Evolutionary conservation across 192 early-diverging fungal genomes (phyloP).

Genomic region (Linnemannia zychae): DNA sequence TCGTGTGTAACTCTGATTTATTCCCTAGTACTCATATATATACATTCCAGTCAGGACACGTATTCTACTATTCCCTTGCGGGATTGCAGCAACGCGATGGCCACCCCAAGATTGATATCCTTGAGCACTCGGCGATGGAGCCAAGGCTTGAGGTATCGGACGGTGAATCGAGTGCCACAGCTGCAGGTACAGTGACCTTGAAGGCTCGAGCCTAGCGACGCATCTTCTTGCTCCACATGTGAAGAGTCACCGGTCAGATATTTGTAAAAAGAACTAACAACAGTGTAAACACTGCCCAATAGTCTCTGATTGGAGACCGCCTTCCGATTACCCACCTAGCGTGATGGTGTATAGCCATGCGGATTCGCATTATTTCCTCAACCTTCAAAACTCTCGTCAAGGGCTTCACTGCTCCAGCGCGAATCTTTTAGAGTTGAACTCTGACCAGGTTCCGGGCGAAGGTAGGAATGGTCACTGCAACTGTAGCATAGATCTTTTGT

Average conservation of each 20-base stretch:
- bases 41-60: conserved; percentile 18
- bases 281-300: background rate
- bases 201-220: background rate
- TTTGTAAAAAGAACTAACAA: background rate
- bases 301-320: conserved; percentile 12
- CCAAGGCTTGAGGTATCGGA: background rate
- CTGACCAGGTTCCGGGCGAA: background rate
- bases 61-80: conserved; percentile 22
- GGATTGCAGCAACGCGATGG: background rate
- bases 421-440: background rate
- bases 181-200: background rate
- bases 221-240: too few relatives aligned
- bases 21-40: background rate
- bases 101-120: background rate
- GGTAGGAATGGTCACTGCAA: conserved; percentile 5
- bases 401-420: conserved; percentile 19
- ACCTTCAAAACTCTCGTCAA: conserved; percentile 8
- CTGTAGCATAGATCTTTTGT: background rate
- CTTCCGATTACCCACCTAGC: conserved; percentile 15
- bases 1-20: background rate
- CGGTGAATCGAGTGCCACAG: background rate
- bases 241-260: too few relatives aligned
- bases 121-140: background rate
- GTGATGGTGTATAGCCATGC: background rate
- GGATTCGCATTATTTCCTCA: conserved; percentile 8